These are phyloP conservation scores for Auxenochlorella protothecoides DNA, from an alignment of 139 green algal species.

Conservation along the genomic window DNA sequence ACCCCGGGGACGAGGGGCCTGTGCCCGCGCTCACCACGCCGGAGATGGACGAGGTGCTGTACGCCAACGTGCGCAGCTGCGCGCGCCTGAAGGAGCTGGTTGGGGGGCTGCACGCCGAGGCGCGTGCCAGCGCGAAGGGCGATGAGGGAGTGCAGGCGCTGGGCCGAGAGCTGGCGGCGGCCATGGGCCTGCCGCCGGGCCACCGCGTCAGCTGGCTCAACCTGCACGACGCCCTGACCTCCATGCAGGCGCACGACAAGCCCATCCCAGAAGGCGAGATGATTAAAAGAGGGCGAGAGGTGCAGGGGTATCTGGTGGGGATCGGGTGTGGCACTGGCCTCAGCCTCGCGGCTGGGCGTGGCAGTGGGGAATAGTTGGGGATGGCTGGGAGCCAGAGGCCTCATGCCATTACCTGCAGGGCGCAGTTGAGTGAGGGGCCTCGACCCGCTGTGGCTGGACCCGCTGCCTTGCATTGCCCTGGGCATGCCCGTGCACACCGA, in stretches of 20 bases:
- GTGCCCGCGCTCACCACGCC: conserved; percentile 31
- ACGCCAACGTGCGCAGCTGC: conserved; percentile 30
- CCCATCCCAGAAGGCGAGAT: conserved; percentile 19
- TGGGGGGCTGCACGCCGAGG: not conserved
- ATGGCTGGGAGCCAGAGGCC: no score
- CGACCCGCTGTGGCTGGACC: no score
- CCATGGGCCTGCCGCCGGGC: conserved; percentile 22
- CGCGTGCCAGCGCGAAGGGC: not conserved
- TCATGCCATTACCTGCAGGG: no score
- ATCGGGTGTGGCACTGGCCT: no score
- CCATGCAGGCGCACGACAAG: conserved; percentile 46
- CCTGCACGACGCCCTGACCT: conserved; percentile 50
- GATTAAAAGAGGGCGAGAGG: no score
- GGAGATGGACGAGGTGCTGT: conserved; percentile 58
- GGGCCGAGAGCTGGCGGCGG: conserved; percentile 11
- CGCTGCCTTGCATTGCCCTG: no score
- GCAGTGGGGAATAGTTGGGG: no score
- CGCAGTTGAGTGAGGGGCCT: no score
- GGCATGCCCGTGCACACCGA: no score
- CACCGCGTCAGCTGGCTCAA: conserved; percentile 26
- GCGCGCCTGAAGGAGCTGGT: conserved; percentile 15
- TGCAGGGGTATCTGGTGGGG: no score
- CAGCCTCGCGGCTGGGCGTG: no score
- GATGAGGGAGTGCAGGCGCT: conserved; percentile 9
- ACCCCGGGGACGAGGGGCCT: conserved; percentile 21